Base-by-base conservation (phyloP, 2,329 filamentous ascomycete species). In the Colletotrichum destructivum region DNA sequence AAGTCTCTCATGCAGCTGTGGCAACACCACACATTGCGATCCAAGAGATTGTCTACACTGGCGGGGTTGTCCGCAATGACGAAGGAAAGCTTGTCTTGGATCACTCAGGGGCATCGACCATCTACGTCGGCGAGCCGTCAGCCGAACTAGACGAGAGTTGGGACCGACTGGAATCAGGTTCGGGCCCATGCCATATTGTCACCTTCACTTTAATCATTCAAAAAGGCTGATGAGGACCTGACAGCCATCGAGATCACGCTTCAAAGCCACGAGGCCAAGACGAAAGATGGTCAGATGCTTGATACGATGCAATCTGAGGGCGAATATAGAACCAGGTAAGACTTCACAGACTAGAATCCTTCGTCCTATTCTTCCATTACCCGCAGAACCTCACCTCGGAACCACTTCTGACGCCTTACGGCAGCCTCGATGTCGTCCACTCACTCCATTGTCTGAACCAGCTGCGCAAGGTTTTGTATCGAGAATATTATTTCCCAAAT, bases 161-260 rank as follows among this genome's bases (percentile, higher is more conserved):
- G 49, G 49, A 52, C 31, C 49, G 49, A 52, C 16, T 52, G 23
- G 49, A 52, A 26, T 52, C 49, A 52, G 49, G 49, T 52, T 15
- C 49, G 49, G 9, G 21, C 12, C 6, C 26, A 26, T 11, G 31
- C 18, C 16, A 13, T 26, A 23, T 23, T 18, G 49, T 4, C 31
- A n/a, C n/a, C 31, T 18, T n/a, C 12, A 16, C 11, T 2, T 13
- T 13, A 3, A 2, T n/a, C 4, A 13, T 11, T n/a, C n/a, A 12
- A 31, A 13, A 31, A 52, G 7, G 26, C 49, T 52, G n/a, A 52
- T 7, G n/a, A 11, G 3, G 9, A 15, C 16, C 49, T 16, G 23
- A 3, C 23, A 52, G 49, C 49, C 16, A 52, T 52, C 11, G 49
- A 52, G 49, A 52, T 52, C 11, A 31, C 49, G 11, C 49, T 52